Conservation (phyloP, 345 rosid species). For the Cardamine chenopodiifolia region DNA sequence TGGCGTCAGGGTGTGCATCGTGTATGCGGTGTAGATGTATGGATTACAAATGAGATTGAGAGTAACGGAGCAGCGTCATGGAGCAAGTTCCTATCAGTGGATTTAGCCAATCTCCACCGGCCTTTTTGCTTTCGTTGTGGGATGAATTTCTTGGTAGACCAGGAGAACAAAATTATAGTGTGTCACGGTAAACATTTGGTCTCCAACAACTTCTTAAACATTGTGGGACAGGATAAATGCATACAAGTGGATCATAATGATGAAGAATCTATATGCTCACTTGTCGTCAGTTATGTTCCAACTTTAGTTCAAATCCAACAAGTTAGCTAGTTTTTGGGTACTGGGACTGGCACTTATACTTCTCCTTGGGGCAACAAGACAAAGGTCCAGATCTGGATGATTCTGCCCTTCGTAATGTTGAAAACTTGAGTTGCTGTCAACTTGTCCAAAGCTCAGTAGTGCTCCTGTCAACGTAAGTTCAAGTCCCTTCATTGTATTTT, state of each 20-base stretch:
- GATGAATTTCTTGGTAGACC: conserved; percentile 7
- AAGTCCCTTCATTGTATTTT: no score
- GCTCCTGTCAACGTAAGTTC: no score
- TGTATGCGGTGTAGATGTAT: neutral
- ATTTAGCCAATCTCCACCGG: neutral
- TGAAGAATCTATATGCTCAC: neutral
- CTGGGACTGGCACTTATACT: no score
- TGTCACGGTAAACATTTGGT: neutral
- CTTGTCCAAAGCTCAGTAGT: no score
- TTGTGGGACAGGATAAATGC: conserved; percentile 1
- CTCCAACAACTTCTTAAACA: neutral
- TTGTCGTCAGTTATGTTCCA: conserved; percentile 9
- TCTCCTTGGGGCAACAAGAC: no score
- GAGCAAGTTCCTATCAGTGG: neutral
- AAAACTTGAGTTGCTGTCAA: no score
- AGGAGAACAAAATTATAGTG: neutral
- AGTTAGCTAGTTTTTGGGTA: no score
- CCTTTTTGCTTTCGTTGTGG: neutral
- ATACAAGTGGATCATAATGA: neutral
- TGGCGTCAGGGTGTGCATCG: accelerated
- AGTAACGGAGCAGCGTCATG: neutral
- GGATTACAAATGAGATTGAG: neutral
- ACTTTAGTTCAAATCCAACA: conserved; percentile 3
- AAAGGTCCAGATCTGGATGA: no score
- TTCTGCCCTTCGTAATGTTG: no score